Conservation (phyloP, 345 rosid species). For the Sisymbrium irio region DNA sequence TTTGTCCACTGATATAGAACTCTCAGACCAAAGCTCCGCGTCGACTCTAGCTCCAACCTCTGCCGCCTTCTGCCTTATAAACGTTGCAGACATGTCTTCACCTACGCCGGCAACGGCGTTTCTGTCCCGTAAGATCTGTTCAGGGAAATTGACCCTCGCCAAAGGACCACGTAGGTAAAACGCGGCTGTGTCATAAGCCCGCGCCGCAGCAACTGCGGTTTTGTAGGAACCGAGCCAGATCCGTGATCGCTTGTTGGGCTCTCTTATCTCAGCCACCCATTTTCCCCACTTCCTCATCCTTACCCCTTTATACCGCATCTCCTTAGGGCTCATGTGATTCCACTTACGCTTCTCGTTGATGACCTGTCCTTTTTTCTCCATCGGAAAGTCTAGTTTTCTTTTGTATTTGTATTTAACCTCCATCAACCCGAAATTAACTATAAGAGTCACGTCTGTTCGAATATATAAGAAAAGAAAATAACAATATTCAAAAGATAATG, state of each 20-base stretch:
- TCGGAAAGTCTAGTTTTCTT: background rate
- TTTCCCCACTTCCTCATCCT: constrained; percentile 80
- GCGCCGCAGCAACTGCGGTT: constrained; percentile 60
- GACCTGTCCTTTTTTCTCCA: background rate
- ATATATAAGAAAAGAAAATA: background rate
- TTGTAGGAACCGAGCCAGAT: constrained; percentile 68
- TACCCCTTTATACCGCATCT: constrained; percentile 47
- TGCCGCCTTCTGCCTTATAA: constrained; percentile 19
- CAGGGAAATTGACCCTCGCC: constrained; percentile 51
- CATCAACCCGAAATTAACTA: background rate
- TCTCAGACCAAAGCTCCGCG: constrained; percentile 11
- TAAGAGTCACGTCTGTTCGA: background rate
- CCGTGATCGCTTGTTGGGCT: constrained; percentile 50
- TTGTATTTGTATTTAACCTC: background rate
- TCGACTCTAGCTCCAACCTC: constrained; percentile 22
- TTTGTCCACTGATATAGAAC: background rate
- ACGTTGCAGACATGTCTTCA: constrained; percentile 10
- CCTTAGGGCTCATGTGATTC: background rate
- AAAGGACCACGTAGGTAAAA: constrained; percentile 53
- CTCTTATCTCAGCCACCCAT: constrained; percentile 74
- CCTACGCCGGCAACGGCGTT: background rate
- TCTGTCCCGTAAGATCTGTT: background rate
- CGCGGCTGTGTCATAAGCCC: constrained; percentile 66
- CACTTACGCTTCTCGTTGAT: background rate
- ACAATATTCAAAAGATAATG: background rate